A percentile compares a stretch with the other conserved stretches of the same genome.
These are phyloP conservation scores for Cardamine occulta DNA, from an alignment of 345 rosid species.

Conservation along the genomic window DNA sequence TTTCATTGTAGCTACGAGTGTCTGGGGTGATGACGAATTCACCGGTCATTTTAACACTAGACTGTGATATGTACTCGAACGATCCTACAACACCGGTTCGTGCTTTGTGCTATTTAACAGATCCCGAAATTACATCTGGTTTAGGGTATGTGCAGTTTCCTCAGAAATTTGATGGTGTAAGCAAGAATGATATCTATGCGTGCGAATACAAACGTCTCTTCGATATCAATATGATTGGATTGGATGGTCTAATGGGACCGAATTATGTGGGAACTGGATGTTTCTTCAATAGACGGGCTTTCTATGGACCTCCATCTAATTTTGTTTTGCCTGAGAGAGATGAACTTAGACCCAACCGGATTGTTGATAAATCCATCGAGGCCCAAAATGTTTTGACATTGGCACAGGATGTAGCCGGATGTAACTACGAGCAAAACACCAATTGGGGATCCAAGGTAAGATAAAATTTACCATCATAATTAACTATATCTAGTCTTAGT, in stretches of 20 bases:
- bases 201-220: conserved; percentile 48
- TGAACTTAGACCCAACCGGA: conserved; percentile 42
- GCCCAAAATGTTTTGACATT: conserved; percentile 36
- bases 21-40: conserved; percentile 69
- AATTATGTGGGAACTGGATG: conserved; percentile 59
- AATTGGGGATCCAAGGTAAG: conserved; percentile 71
- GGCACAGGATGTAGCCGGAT: conserved; percentile 58
- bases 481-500: background rate
- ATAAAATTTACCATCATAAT: background rate
- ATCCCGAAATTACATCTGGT: conserved; percentile 37
- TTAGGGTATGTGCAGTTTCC: conserved; percentile 68
- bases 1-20: conserved; percentile 61
- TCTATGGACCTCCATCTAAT: conserved; percentile 53
- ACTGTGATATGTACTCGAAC: conserved; percentile 80
- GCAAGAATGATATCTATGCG: conserved; percentile 58
- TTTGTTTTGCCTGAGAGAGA: conserved; percentile 44
- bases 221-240: conserved; percentile 48
- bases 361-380: conserved; percentile 37
- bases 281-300: conserved; percentile 58
- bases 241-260: conserved; percentile 56
- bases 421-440: conserved; percentile 57
- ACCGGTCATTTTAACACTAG: conserved; percentile 62
- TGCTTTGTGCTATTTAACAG: conserved; percentile 54
- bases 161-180: conserved; percentile 57
- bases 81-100: conserved; percentile 60